Evolutionary conservation across 306 rosid genomes (phyloP).

Genomic region (Begonia loranthoides): DNA sequence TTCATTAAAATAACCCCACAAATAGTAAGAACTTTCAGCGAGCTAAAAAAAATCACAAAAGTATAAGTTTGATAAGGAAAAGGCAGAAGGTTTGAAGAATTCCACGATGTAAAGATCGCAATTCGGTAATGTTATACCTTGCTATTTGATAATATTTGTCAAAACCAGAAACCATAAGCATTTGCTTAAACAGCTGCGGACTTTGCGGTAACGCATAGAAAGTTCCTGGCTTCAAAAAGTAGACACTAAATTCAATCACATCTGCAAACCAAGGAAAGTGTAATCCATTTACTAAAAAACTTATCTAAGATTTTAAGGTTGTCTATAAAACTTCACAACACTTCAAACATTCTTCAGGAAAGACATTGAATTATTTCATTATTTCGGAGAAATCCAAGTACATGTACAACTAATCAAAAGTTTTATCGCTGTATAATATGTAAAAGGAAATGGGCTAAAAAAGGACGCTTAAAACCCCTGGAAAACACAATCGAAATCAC

Average conservation of each 20-base stretch:
- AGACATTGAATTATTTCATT: no score
- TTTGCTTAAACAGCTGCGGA: slow-evolving; percentile 94
- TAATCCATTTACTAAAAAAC: slow-evolving; percentile 6
- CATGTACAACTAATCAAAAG: no score
- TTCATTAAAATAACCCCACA: no score
- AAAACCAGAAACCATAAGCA: slow-evolving; percentile 95
- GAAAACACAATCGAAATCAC: no score
- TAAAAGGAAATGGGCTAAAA: no score
- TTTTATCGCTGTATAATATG: no score
- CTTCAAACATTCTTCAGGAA: no score
- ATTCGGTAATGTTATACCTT: slow-evolving; percentile 24
- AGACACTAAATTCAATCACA: slow-evolving; percentile 30
- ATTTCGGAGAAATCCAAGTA: no score
- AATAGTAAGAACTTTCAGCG: no score
- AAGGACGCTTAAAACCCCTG: no score
- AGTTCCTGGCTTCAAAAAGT: slow-evolving; percentile 90
- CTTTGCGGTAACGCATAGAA: slow-evolving; percentile 97
- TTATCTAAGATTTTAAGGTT: no score
- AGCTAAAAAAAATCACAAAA: not conserved
- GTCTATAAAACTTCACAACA: no score
- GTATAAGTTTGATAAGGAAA: not conserved
- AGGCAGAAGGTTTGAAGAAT: not conserved
- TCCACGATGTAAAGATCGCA: not conserved
- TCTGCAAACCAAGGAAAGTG: slow-evolving; percentile 13
- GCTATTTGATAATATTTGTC: slow-evolving; percentile 91